Evolutionary conservation across 305 asterid species (phyloP).

Genomic region (Petunia hybrid): DNA sequence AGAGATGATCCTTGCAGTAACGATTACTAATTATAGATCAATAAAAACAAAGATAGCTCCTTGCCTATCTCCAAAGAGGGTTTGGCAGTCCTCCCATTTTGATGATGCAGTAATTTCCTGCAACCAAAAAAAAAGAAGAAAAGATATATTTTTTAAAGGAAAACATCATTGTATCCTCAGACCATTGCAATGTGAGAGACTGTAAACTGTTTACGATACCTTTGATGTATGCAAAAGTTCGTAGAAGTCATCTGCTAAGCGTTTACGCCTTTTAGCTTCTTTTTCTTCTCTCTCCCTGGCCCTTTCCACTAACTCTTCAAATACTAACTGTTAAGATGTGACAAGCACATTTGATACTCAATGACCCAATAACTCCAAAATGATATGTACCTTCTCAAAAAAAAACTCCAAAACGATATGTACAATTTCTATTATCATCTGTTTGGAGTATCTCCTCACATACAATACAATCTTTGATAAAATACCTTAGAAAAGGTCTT

Average conservation of each 20-base stretch:
- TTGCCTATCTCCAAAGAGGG: conserved; percentile 75
- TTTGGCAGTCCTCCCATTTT: conserved; percentile 85
- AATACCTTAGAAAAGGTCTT: not conserved
- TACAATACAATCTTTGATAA: not conserved
- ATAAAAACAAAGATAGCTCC: conserved; percentile 37
- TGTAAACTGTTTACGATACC: conserved; percentile 50
- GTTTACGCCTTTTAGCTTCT: conserved; percentile 88
- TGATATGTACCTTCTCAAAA: not conserved
- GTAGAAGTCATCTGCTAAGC: conserved; percentile 70
- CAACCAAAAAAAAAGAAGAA: conserved; percentile 24
- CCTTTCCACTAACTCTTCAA: conserved; percentile 72
- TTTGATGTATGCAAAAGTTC: conserved; percentile 64
- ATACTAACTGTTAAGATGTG: conserved; percentile 60
- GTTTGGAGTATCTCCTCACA: conserved; percentile 22
- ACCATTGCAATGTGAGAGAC: conserved; percentile 29
- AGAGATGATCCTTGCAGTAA: conserved; percentile 13
- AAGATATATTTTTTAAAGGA: conserved; percentile 11
- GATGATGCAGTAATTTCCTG: conserved; percentile 83
- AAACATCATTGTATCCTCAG: conserved; percentile 6
- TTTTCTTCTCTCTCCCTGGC: conserved; percentile 88
- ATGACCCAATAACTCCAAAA: not conserved
- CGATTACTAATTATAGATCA: conserved; percentile 32
- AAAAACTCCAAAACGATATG: too few species aligned
- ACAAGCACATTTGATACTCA: conserved; percentile 37
- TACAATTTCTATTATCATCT: not conserved